Evolutionary conservation across 306 rosid species (phyloP).

Genomic region (Trifolium fragiferum): DNA sequence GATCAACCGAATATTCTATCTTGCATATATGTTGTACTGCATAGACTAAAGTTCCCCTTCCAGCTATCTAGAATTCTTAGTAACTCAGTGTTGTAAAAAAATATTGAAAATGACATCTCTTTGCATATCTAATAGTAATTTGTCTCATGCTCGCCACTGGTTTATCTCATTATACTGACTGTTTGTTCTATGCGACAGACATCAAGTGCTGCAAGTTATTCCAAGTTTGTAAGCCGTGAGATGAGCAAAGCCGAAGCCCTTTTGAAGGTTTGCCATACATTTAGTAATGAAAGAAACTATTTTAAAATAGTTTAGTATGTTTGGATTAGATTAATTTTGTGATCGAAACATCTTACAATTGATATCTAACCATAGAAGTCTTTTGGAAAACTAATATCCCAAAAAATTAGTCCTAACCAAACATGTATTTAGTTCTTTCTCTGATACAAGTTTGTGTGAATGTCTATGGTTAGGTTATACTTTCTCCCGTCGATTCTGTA

Average conservation of each 20-base stretch:
- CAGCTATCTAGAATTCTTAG: conserved; percentile 6
- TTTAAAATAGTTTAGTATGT: conserved; percentile 18
- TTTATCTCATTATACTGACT: conserved; percentile 22
- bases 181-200: conserved; percentile 59
- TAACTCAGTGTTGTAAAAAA: conserved; percentile 13
- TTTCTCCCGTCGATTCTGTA: conserved; percentile 94
- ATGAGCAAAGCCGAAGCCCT: conserved; percentile 99
- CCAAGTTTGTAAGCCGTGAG: conserved; percentile 95
- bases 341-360: conserved; percentile 10
- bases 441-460: conserved; percentile 32
- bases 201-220: conserved; percentile 90
- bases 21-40: conserved; percentile 16
- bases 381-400: background rate
- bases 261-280: conserved; percentile 69
- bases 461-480: conserved; percentile 72
- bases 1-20: conserved; percentile 15
- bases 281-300: conserved; percentile 6
- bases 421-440: conserved; percentile 24
- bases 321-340: conserved; percentile 12
- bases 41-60: conserved; percentile 15
- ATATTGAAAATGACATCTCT: conserved; percentile 18
- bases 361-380: conserved; percentile 2
- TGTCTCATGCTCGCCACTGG: conserved; percentile 17
- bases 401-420: conserved; percentile 21
- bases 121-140: conserved; percentile 24